Evolutionary conservation across 257 asterid genomes (phyloP), one percentile per base, ranked within the genome.

Genomic region (Capsicum rhomboideum): DNA sequence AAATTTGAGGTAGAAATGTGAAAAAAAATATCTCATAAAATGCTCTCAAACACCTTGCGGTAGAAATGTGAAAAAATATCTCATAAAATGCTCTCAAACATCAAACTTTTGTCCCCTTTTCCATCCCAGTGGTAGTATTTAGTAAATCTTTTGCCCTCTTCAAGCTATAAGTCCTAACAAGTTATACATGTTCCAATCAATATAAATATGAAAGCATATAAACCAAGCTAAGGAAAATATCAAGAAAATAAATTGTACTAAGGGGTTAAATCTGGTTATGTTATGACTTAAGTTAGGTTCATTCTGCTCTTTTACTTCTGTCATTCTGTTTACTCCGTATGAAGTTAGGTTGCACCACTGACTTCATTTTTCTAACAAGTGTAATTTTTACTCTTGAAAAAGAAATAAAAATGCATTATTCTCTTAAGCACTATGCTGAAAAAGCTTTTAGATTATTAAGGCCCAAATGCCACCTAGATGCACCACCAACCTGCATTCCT

Each of bases 401-500:
- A 34, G 42, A n/a, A 12, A 28, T 2, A 26, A 55, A 12, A 13
- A 28, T 28, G 42, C n/a, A 11, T 79, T 28, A 56, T n/a, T 18
- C 34, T 59, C 68, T 31, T 67, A 4, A 31, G 26, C 50, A 31
- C 3, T 16, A 67, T 64, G 21, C 50, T 34, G 55, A 18, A 46
- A 66, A 26, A 9, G 14, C 54, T 63, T n/a, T 31, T 37, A 72
- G 21, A 34, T 55, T 64, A 63, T 81, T 7, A 59, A 66, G 26
- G 67, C 28, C 42, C 82, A 52, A 71, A 61, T 84, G 71, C 26
- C 46, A 31, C 52, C 80, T 83, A 64, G 56, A 87, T 83, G 85
- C 40, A 82, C 85, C 83, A 87, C 92, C 61, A 44, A 97, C 99
- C 98, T 97, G 99, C 99, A 97, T 97, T 89, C 99, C 99, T 93